These are phyloP conservation scores for Triticum urartu DNA, from an alignment of 176 grass and related monocot species.

Conservation along the genomic window DNA sequence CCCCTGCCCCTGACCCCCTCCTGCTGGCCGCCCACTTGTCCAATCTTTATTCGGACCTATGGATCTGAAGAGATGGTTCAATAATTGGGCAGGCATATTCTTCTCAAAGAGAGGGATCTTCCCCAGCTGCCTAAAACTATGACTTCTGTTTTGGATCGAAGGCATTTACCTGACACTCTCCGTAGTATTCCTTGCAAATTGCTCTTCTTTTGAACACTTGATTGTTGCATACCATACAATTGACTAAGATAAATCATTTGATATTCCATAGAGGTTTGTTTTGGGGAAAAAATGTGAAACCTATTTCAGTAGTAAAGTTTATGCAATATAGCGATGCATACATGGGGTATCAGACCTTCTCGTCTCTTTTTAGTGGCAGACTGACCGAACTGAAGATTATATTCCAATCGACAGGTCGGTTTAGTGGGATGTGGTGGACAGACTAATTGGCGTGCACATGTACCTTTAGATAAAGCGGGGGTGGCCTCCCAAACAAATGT, in stretches of 20 bases:
- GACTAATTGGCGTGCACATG: neutral
- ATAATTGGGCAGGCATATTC: constrained; percentile 43
- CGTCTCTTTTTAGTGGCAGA: neutral
- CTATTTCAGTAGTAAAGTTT: neutral
- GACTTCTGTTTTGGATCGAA: neutral
- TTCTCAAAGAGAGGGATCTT: neutral
- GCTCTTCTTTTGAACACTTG: neutral
- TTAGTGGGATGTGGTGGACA: constrained; percentile 2
- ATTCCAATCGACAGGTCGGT: neutral
- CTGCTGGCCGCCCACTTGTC: constrained; percentile 1
- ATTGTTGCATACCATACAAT: neutral
- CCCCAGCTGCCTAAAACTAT: neutral
- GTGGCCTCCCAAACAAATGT: neutral
- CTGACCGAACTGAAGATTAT: neutral
- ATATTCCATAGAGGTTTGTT: neutral
- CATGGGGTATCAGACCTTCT: neutral
- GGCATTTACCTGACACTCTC: neutral
- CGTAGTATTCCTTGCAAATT: neutral
- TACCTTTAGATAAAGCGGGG: constrained; percentile 11
- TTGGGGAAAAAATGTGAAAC: neutral
- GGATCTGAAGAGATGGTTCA: constrained; percentile 18
- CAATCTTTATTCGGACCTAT: constrained; percentile 18
- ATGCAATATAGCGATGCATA: neutral
- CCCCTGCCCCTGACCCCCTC: neutral
- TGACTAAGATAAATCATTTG: neutral